Base-by-base conservation (phyloP, 2,329 filamentous ascomycete species). In the Trichoderma semiorbis region DNA sequence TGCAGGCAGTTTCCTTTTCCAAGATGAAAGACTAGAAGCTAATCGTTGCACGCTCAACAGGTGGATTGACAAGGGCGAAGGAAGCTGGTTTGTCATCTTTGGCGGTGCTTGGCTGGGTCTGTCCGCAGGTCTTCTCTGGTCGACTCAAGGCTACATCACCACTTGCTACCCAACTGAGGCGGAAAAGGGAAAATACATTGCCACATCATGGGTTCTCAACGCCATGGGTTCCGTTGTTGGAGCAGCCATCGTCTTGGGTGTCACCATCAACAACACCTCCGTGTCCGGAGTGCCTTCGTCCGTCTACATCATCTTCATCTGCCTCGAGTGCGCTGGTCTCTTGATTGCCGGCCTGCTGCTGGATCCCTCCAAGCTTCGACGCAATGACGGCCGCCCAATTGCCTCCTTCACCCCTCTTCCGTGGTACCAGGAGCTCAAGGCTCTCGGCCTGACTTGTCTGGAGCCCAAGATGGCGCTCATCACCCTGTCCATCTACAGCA, bases 201-300 rank as follows among this genome's bases (percentile, higher is more conserved):
- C 92, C 73, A 91, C 90, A 84, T 97, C 97, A 83, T 97, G 95
- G 95, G 90, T 94, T 80, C 96, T 98, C 78, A 97, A 97, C 86
- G 97, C 97, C 82, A 81, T 95, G 72, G 95, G 95, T 76, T 94
- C 91, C 77, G 94, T 97, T 73, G 93, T 97, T 80, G 95, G 95
- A 74, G 70, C 70, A 69, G 70, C 70, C 57, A 69, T 72, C 30
- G 70, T 72, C 30, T 11, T 72, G 24, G 70, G 70, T 1, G 57
- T 72, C 30, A 72, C 70, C 8, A 32, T 69, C 14, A 50, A 72
- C 57, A 72, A 72, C 70, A 72, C 70, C 5, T 43, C 63, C 21
- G 47, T 72, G 28, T 72, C 70, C 5, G 70, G 70, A 21, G 70
- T 72, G 34, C 70, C 70, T 5, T 62, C 70, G 5, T 69, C 70